Conservation (phyloP, 2,329 filamentous ascomycete genomes). For the Hypomyces perniciosus region DNA sequence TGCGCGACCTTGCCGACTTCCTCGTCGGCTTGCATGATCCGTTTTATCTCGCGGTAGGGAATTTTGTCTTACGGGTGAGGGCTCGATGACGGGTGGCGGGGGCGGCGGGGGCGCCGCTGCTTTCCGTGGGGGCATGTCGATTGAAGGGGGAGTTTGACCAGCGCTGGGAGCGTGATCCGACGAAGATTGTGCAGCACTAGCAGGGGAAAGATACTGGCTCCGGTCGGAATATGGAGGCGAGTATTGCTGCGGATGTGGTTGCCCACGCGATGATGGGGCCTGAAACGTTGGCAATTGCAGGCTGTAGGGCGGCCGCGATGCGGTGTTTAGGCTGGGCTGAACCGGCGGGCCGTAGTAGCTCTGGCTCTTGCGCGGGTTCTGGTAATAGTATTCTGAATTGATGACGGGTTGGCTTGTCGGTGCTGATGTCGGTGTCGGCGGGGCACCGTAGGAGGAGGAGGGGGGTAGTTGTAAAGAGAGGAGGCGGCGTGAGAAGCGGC, state of each 20-base stretch:
- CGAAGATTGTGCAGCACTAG: background rate
- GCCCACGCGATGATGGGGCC: conserved; percentile 1
- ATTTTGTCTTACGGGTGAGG: conserved; percentile 83
- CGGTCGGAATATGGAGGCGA: conserved; percentile 2
- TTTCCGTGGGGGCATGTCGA: conserved; percentile 31
- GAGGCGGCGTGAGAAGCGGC: conserved; percentile 18
- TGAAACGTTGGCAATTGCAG: conserved; percentile 14
- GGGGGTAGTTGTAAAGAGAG: conserved; percentile 22
- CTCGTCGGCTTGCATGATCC: conserved; percentile 98
- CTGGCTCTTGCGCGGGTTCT: background rate
- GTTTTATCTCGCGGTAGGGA: conserved; percentile 97
- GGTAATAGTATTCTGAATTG: conserved; percentile 15
- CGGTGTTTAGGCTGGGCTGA: conserved; percentile 13
- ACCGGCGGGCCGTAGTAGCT: conserved; percentile 18
- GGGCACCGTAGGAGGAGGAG: conserved; percentile 12
- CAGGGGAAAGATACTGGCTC: conserved; percentile 1
- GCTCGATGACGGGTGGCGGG: conserved; percentile 41
- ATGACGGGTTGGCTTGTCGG: conserved; percentile 18
- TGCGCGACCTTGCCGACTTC: conserved; percentile 98
- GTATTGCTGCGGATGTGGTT: conserved; percentile 2
- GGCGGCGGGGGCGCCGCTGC: conserved; percentile 27
- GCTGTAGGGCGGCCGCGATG: conserved; percentile 14
- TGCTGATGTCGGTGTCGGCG: conserved; percentile 1
- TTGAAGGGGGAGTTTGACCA: conserved; percentile 7
- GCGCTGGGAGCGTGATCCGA: conserved; percentile 10